Evolutionary conservation across 2,329 filamentous ascomycete genomes (phyloP).

Genomic region (Talaromyces sp.): DNA sequence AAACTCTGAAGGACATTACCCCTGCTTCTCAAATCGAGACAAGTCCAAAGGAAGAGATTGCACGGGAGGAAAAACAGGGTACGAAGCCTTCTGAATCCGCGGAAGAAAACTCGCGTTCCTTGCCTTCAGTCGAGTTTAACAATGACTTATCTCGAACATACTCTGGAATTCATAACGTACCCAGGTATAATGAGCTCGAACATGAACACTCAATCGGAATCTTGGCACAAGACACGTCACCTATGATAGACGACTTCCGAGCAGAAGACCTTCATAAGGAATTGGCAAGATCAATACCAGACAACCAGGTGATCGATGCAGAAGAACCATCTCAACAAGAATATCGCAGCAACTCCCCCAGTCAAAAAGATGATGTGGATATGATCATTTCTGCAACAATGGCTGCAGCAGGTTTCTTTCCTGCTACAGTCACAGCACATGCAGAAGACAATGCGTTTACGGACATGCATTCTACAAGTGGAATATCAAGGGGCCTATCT

Average conservation of each 20-base stretch:
- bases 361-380: constrained; percentile 15
- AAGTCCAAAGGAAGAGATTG: neutral
- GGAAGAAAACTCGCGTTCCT: constrained; percentile 1
- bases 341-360: neutral
- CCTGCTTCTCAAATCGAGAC: neutral
- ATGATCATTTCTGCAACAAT: constrained; percentile 12
- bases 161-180: neutral
- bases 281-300: neutral
- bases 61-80: neutral
- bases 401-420: constrained; percentile 15
- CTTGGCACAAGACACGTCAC: neutral
- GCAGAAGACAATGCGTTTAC: neutral
- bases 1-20: neutral
- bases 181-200: neutral
- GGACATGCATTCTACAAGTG: neutral
- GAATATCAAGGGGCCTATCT: neutral
- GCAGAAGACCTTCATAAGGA: neutral
- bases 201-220: neutral
- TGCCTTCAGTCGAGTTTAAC: constrained; percentile 13
- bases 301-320: neutral
- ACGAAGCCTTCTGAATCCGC: neutral
- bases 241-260: constrained; percentile 2
- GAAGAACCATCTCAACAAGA: neutral
- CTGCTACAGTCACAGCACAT: constrained; percentile 1
- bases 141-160: neutral